These are phyloP conservation scores for Penicillium ucsense DNA, from an alignment of 495 filamentous ascomycete genomes.

Conservation along the genomic window DNA sequence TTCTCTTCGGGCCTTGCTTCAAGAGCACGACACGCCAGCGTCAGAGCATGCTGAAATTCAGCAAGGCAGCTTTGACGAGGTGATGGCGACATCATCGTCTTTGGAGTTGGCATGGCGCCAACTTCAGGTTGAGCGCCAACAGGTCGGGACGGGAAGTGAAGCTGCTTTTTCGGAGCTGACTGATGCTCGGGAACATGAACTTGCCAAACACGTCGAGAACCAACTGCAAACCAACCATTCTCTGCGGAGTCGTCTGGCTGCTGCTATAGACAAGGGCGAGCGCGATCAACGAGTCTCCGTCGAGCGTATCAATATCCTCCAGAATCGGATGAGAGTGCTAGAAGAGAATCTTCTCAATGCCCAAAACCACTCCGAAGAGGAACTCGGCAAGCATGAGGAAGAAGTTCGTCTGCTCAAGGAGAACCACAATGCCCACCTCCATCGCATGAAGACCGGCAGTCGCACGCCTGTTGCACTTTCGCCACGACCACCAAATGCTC, in stretches of 20 bases:
- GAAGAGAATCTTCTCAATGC: conserved; percentile 79
- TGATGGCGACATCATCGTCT: conserved; percentile 57
- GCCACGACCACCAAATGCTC: conserved; percentile 49
- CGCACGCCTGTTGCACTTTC: conserved; percentile 34
- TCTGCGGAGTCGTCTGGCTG: conserved; percentile 70
- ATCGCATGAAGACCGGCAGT: conserved; percentile 54
- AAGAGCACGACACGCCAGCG: conserved; percentile 77
- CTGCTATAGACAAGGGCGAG: conserved; percentile 80
- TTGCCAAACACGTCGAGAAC: conserved; percentile 63
- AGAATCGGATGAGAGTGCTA: conserved; percentile 63
- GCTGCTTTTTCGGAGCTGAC: conserved; percentile 61
- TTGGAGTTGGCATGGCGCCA: conserved; percentile 72
- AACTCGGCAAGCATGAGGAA: conserved; percentile 73
- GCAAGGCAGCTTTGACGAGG: conserved; percentile 37
- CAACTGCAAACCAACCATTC: conserved; percentile 69
- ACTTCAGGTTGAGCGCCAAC: conserved; percentile 69
- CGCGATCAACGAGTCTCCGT: conserved; percentile 70
- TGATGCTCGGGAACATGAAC: conserved; percentile 63
- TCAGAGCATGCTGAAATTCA: conserved; percentile 35
- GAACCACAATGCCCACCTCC: conserved; percentile 66
- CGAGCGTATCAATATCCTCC: conserved; percentile 70
- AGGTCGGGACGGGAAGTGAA: conserved; percentile 51
- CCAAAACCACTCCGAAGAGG: conserved; percentile 80
- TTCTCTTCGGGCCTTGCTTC: conserved; percentile 65
- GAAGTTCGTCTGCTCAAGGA: conserved; percentile 68